Evolutionary conservation across 2,329 filamentous ascomycete genomes (phyloP).

Genomic region (Trichoderma guizhouense): DNA sequence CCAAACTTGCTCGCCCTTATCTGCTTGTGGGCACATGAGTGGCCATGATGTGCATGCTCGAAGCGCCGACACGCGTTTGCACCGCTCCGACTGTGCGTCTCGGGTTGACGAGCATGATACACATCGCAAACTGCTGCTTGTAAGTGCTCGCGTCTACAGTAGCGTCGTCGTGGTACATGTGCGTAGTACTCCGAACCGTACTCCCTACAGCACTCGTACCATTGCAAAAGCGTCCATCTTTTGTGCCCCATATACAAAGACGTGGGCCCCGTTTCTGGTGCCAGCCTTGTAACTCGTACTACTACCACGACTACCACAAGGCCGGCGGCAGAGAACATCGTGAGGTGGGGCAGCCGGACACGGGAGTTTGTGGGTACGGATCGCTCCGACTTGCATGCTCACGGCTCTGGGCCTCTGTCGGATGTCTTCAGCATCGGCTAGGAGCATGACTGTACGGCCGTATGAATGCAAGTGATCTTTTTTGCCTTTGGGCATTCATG

Average conservation of each 20-base stretch:
- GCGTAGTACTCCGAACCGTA: neutral
- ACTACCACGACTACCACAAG: neutral
- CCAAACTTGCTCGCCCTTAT: neutral
- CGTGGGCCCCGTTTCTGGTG: neutral
- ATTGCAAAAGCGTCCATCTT: neutral
- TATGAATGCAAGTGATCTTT: neutral
- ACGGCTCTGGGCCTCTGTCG: slow-evolving; percentile 7
- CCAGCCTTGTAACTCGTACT: neutral
- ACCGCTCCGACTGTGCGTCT: neutral
- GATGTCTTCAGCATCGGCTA: slow-evolving; percentile 13
- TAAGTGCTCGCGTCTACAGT: slow-evolving; percentile 1
- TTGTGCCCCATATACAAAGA: neutral
- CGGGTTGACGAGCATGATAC: neutral
- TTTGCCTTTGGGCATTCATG: slow-evolving; percentile 1
- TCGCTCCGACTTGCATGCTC: slow-evolving; percentile 19
- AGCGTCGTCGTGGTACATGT: neutral
- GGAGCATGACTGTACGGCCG: neutral
- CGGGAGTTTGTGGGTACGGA: slow-evolving; percentile 19
- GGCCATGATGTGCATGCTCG: neutral
- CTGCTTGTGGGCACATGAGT: neutral
- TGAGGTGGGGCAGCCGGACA: slow-evolving; percentile 17
- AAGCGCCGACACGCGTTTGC: slow-evolving; percentile 1
- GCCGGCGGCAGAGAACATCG: slow-evolving; percentile 10
- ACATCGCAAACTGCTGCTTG: neutral
- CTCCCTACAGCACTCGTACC: neutral